These are phyloP conservation scores for Kregervanrija pseudodelftensis DNA, from an alignment of 805 yeast species.

Conservation along the genomic window DNA sequence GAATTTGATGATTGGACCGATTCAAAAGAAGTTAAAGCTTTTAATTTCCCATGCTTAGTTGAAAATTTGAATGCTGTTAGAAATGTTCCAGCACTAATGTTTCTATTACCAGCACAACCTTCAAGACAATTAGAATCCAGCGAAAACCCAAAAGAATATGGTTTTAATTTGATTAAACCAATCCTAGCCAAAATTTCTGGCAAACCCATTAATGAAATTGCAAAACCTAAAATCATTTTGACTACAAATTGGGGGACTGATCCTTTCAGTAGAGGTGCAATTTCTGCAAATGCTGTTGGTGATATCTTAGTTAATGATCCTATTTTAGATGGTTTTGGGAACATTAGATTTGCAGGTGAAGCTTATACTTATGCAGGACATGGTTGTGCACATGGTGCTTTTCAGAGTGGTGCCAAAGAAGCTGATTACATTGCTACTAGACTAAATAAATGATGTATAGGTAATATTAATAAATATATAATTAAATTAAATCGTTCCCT, in stretches of 20 bases:
- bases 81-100: conserved; percentile 32
- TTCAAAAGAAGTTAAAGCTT: conserved; percentile 12
- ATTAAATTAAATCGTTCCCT: neutral
- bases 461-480: neutral
- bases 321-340: conserved; percentile 24
- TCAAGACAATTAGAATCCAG: conserved; percentile 39
- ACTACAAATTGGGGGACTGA: conserved; percentile 41
- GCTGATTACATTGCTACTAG: conserved; percentile 21
- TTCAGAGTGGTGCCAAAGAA: conserved; percentile 41
- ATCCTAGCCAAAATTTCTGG: conserved; percentile 27
- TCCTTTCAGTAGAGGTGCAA: conserved; percentile 44
- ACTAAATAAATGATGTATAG: neutral
- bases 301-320: conserved; percentile 33
- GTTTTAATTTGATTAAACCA: conserved; percentile 38
- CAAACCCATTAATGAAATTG: conserved; percentile 13
- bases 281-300: conserved; percentile 34
- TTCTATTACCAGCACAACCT: conserved; percentile 41
- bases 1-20: conserved; percentile 1
- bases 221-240: conserved; percentile 20
- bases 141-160: conserved; percentile 23
- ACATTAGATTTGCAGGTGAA: conserved; percentile 49
- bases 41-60: conserved; percentile 24
- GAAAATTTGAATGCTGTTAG: conserved; percentile 21
- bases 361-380: conserved; percentile 44
- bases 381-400: conserved; percentile 53